phyloP scores from a whole-genome alignment of 164 flowering plant species.

The Saururus chinensis region DNA sequence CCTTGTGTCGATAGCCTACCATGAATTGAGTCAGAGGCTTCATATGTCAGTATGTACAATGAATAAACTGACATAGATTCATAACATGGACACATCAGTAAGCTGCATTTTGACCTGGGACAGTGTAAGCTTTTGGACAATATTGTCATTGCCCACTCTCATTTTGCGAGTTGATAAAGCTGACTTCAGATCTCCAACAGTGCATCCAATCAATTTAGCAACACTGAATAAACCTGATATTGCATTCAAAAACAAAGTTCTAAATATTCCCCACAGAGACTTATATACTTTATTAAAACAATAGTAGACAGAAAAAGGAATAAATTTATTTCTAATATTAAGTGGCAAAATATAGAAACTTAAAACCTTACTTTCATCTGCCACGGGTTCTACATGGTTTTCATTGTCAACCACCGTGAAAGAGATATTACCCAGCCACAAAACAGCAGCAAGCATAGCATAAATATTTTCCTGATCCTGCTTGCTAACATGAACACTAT shows the following conservation, averaged over 20 bases:
- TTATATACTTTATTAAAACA: neutral
- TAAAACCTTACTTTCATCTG: conserved; percentile 65
- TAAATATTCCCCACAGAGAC: neutral
- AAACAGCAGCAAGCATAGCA: conserved; percentile 92
- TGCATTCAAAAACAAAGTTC: neutral
- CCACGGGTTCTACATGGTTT: conserved; percentile 84
- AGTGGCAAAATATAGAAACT: neutral
- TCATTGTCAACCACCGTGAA: conserved; percentile 80
- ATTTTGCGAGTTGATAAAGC: conserved; percentile 90
- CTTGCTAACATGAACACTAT: conserved; percentile 83
- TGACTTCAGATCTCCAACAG: conserved; percentile 44
- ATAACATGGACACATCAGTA: neutral
- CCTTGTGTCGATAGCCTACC: conserved; percentile 79
- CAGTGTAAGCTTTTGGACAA: conserved; percentile 79
- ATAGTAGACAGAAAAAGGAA: neutral
- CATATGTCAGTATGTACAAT: neutral
- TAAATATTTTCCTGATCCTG: conserved; percentile 86
- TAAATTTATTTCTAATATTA: too few species aligned
- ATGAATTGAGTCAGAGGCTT: neutral
- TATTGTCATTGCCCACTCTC: conserved; percentile 82
- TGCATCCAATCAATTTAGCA: conserved; percentile 74
- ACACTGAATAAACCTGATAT: conserved; percentile 52
- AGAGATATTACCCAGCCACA: conserved; percentile 92
- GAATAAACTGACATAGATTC: neutral
- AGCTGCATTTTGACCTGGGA: conserved; percentile 54